These are phyloP conservation scores for Tetradesmus lagerheimii DNA, from an alignment of 139 green algal species.

Conservation along the genomic window DNA sequence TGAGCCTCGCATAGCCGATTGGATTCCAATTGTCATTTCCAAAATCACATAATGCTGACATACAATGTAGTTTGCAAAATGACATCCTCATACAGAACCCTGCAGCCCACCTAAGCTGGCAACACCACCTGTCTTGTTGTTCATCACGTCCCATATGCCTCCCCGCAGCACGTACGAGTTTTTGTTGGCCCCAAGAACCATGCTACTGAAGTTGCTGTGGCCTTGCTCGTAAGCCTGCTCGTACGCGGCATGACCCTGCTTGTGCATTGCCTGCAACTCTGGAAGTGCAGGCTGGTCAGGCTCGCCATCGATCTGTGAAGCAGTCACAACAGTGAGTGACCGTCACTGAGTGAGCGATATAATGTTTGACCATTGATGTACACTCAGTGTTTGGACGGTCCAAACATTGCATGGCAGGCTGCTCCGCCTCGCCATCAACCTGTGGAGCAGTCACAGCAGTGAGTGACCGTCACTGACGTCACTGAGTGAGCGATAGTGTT, in stretches of 20 bases:
- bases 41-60: too few species aligned
- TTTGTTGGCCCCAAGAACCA: constrained; percentile 66
- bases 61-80: not conserved
- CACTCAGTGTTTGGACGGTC: too few species aligned
- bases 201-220: constrained; percentile 33
- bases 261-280: not conserved
- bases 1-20: too few species aligned
- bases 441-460: too few species aligned
- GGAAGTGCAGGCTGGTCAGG: constrained; percentile 6
- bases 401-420: too few species aligned
- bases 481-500: too few species aligned
- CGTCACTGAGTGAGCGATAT: too few species aligned
- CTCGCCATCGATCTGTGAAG: not conserved
- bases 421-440: too few species aligned
- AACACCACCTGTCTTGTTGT: constrained; percentile 81
- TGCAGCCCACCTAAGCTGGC: not conserved
- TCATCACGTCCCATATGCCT: constrained; percentile 84
- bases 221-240: not conserved
- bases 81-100: constrained; percentile 61
- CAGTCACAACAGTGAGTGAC: not conserved
- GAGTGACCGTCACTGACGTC: too few species aligned
- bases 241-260: too few species aligned
- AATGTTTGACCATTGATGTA: too few species aligned
- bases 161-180: constrained; percentile 82
- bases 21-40: too few species aligned